Conservation (phyloP, 805 yeast species). For the Cyberlindnera xylosilytica region DNA sequence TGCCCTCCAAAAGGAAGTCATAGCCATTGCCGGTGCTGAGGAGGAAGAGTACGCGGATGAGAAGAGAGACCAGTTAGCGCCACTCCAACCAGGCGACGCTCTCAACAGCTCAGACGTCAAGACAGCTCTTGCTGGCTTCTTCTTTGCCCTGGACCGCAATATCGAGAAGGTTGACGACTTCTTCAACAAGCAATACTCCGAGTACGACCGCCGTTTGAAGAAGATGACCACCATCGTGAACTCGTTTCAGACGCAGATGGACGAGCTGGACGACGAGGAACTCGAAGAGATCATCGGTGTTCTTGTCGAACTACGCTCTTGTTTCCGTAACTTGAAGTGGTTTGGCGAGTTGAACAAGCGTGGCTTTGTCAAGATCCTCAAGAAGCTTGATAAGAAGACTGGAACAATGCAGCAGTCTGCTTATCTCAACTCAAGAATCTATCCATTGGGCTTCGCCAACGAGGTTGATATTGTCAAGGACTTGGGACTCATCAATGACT, state of each 20-base stretch:
- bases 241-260: slow-evolving; percentile 33
- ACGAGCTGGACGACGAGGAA: slow-evolving; percentile 47
- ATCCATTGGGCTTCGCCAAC: slow-evolving; percentile 75
- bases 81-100: slow-evolving; percentile 26
- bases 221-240: slow-evolving; percentile 38
- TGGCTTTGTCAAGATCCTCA: slow-evolving; percentile 84
- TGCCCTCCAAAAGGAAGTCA: slow-evolving; percentile 36
- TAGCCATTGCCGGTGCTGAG: slow-evolving; percentile 13
- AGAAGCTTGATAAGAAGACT: slow-evolving; percentile 84
- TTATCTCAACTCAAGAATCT: slow-evolving; percentile 64
- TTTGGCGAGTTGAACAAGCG: slow-evolving; percentile 88
- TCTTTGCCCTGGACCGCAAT: slow-evolving; percentile 74
- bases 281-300: slow-evolving; percentile 62
- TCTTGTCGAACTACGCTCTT: slow-evolving; percentile 70
- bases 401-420: slow-evolving; percentile 54
- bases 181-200: slow-evolving; percentile 67
- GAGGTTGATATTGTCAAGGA: slow-evolving; percentile 55
- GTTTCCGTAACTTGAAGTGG: slow-evolving; percentile 85
- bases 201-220: slow-evolving; percentile 67
- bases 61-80: slow-evolving; percentile 2
- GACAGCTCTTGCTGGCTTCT: slow-evolving; percentile 58
- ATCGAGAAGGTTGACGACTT: slow-evolving; percentile 79
- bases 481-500: slow-evolving; percentile 49
- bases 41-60: slow-evolving; percentile 12
- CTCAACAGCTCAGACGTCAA: slow-evolving; percentile 42